Evolutionary conservation across 1,284 basidiomycete species (phyloP), one percentile per base, ranked within the genome.

Genomic region (Boletus subluridellus): DNA sequence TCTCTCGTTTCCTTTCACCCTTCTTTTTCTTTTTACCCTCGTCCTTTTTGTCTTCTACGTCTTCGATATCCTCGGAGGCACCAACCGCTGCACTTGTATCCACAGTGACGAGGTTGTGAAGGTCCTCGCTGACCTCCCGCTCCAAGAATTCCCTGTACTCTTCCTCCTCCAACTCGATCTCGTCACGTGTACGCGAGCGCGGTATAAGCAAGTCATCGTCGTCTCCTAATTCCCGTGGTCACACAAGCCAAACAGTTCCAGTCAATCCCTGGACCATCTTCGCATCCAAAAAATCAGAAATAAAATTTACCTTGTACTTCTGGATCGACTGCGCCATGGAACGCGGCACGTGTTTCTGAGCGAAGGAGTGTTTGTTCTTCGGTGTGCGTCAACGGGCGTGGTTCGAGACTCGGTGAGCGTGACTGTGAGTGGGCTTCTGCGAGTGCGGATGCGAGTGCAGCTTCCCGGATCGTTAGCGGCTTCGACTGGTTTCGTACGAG

Each of bases 121-220:
- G 76, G 68, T 93, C 88, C 58, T 85, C 84, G 7, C 91, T 92
- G 5, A 96, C 92, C 63, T 92, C 90, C 28, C 89, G 82, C 68
- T 94, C 78, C 63, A 97, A 73, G 70, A 92, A 97, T 7, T 80
- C 77, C 32, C 84, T 82, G 69, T 97, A 98, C 66, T 94, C 90
- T 61, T 88, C 84, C 63, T 89, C 87, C 65, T 93, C 90, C 46
- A 76, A 72, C 63, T 90, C 87, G 9, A 82, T 69, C 67, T 94
- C 92, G 52, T 90, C 92, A 64, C 86, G 83, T 1, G 85, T 87
- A 73, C 87, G 89, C 60, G 89, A 89, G 41, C 92, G 81, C 5
- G 85, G 83, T 32, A 90, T 77, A 28, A 94, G 80, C 8, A 95
- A 74, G 44, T 82, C 87, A 10, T 85, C 86, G 2, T 80, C 80